Base-by-base conservation (phyloP, 345 rosid genomes). In the Carallia brachiata region DNA sequence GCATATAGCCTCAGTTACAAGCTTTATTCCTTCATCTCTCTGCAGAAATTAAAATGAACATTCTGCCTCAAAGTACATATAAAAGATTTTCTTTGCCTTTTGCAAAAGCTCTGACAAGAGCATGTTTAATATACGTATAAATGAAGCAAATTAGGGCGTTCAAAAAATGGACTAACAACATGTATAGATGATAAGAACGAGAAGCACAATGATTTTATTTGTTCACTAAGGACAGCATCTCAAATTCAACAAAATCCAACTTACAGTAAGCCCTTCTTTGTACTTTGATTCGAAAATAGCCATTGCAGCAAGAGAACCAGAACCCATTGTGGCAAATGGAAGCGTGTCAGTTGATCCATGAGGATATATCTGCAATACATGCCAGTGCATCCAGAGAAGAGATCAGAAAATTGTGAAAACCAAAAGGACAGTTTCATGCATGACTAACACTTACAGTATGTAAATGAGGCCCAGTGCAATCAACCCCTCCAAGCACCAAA, bases 271-370 rank as follows among this genome's bases (percentile, higher is more conserved):
- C 74, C 89, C 94, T 82, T 90, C 97, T 77, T 72, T 87, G 79
- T 91, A 91, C 61, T 84, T 87, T 63, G 92, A 87, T 75, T 91
- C 97, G 74, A 91, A 91, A 47, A 87, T 81, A 64, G 94, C 70
- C 94, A 91, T 89, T 55, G 97, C 94, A 76, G 97, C 97, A 53
- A 91, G 89, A 61, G 97, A 89, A 74, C 97, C 94, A 72, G 97
- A 91, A 18, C 94, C 97, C 97, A 91, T 91, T 32, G 97, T 91
- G 1, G 97, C 97, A 69, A 84, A 91, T 66, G 97, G 97, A 69
- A 91, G 79, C 10, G 97, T 89, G 73, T 91, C 94, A 60, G 95
- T 89, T 36, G 95, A 91, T 72, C 97, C 97, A 65, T 89, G 97
- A 0, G 97, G 94, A 75, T 89, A 91, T 73, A 91, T 91, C 97